A percentile compares a stretch with the other conserved stretches of the same genome.
These are phyloP conservation scores for Metschnikowia lochheadii DNA, from an alignment of 805 yeast species.

Conservation along the genomic window DNA sequence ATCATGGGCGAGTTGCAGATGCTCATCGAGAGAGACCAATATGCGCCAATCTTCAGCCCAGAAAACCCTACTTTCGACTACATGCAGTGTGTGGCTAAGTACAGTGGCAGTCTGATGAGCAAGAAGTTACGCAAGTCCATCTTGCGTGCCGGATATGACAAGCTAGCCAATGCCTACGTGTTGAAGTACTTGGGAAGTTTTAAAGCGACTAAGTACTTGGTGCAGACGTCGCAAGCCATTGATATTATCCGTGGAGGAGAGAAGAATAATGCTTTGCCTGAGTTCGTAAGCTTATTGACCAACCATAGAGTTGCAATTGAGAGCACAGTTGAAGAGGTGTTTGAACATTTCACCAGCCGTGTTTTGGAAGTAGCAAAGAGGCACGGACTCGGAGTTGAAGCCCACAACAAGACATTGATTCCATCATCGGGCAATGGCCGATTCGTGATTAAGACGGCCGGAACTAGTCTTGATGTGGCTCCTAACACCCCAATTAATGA, in stretches of 20 bases:
- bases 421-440: slow-evolving; percentile 35
- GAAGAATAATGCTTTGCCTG: slow-evolving; percentile 76
- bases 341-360: slow-evolving; percentile 33
- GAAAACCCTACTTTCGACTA: slow-evolving; percentile 24
- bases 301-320: slow-evolving; percentile 67
- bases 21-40: slow-evolving; percentile 21
- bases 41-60: slow-evolving; percentile 19
- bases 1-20: slow-evolving; percentile 22
- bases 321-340: slow-evolving; percentile 42
- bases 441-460: slow-evolving; percentile 30
- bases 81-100: slow-evolving; percentile 26
- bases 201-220: slow-evolving; percentile 33
- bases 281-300: slow-evolving; percentile 46
- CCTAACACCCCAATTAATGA: slow-evolving; percentile 44
- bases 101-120: slow-evolving; percentile 15
- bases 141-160: slow-evolving; percentile 32
- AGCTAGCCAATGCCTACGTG: slow-evolving; percentile 32
- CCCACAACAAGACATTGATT: slow-evolving; percentile 25
- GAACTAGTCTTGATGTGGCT: slow-evolving; percentile 43
- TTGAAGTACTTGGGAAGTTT: slow-evolving; percentile 23
- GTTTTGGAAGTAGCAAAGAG: slow-evolving; percentile 42
- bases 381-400: slow-evolving; percentile 46
- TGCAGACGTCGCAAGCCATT: slow-evolving; percentile 63
- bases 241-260: slow-evolving; percentile 70
- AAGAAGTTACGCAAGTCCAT: slow-evolving; percentile 21